phyloP scores from a whole-genome alignment of 768 basidiomycete genomes.

The Rhizopogon rudus region DNA sequence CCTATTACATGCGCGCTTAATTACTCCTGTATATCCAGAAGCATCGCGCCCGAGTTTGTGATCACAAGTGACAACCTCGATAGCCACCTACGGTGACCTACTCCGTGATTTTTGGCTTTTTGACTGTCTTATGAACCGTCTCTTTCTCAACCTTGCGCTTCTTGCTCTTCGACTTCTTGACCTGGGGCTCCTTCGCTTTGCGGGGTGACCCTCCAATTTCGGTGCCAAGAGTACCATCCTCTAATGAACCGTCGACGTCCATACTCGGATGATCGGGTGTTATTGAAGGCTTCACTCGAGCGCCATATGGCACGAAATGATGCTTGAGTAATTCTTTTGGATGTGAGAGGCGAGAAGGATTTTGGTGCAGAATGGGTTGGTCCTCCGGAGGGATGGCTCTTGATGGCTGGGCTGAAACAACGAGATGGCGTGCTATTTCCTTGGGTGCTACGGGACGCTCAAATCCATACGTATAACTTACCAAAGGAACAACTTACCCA shows the following conservation, averaged over 20 bases:
- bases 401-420: conserved; percentile 48
- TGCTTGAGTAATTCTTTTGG: conserved; percentile 61
- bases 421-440: conserved; percentile 51
- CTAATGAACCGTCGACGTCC: conserved; percentile 15
- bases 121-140: conserved; percentile 37
- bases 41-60: background rate
- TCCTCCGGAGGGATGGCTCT: conserved; percentile 15
- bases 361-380: conserved; percentile 30
- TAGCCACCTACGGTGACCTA: background rate
- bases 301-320: conserved; percentile 58
- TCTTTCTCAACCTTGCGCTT: conserved; percentile 49
- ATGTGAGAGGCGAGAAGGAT: conserved; percentile 53
- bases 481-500: conserved; percentile 33
- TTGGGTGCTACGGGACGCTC: conserved; percentile 44
- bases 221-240: conserved; percentile 14
- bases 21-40: conserved; percentile 9
- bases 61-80: background rate
- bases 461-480: background rate
- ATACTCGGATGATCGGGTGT: conserved; percentile 8
- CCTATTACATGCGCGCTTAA: conserved; percentile 13
- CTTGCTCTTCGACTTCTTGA: conserved; percentile 26
- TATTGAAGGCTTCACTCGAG: conserved; percentile 21
- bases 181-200: conserved; percentile 6
- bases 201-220: background rate
- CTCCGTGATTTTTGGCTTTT: conserved; percentile 37